These are phyloP conservation scores for Lipomyces yamadae DNA, from an alignment of 805 yeast species.

Conservation along the genomic window DNA sequence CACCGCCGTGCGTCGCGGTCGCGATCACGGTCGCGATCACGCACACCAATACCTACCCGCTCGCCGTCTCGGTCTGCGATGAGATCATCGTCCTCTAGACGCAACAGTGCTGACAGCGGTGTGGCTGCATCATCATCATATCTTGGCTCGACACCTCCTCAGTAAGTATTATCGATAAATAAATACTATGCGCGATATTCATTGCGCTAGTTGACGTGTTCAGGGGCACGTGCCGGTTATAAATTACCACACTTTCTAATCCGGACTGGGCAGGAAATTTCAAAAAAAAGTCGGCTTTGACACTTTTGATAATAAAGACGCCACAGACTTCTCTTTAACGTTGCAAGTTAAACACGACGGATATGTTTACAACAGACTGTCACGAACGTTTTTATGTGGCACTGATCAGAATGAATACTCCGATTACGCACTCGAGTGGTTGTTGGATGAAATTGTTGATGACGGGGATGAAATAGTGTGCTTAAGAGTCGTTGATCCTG, in stretches of 20 bases:
- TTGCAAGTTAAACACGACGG: slow-evolving; percentile 49
- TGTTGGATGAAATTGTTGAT: slow-evolving; percentile 50
- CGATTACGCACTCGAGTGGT: slow-evolving; percentile 53
- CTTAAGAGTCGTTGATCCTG: slow-evolving; percentile 51
- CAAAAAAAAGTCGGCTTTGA: slow-evolving; percentile 51
- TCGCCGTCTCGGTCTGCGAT: slow-evolving; percentile 1
- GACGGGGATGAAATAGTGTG: slow-evolving; percentile 56
- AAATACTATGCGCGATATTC: background rate
- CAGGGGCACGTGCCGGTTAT: background rate
- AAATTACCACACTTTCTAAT: slow-evolving; percentile 5
- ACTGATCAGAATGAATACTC: slow-evolving; percentile 52
- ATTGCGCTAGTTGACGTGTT: background rate
- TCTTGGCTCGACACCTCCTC: slow-evolving; percentile 5
- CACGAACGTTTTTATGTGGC: slow-evolving; percentile 54
- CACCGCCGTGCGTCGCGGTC: background rate
- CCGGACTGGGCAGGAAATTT: slow-evolving; percentile 30
- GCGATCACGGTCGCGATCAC: background rate
- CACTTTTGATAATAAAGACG: slow-evolving; percentile 49
- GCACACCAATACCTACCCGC: background rate
- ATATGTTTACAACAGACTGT: slow-evolving; percentile 46
- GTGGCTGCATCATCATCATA: background rate
- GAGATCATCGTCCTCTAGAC: slow-evolving; percentile 16
- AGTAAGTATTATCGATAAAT: slow-evolving; percentile 17
- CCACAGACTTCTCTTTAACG: slow-evolving; percentile 48
- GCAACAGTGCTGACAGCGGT: slow-evolving; percentile 12